These are phyloP conservation scores for Cryptococcus depauperatus DNA, from an alignment of 1,284 basidiomycete genomes.

Conservation along the genomic window DNA sequence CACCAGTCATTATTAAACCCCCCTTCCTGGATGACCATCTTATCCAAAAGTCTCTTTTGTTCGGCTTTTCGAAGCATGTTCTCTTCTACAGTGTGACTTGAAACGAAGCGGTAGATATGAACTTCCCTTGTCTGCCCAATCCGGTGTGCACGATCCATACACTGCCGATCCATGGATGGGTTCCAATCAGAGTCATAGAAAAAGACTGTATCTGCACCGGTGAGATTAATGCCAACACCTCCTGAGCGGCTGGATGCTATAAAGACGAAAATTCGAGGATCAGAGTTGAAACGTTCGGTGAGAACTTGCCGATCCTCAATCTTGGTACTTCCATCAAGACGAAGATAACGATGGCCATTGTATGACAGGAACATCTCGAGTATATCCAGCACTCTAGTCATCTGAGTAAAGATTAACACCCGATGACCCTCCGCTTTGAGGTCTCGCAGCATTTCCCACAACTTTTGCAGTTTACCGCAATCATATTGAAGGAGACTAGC, in stretches of 20 bases:
- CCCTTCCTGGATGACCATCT: slow-evolving; percentile 86
- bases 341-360: slow-evolving; percentile 86
- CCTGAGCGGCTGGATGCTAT: slow-evolving; percentile 89
- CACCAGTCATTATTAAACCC: slow-evolving; percentile 62
- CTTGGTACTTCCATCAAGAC: slow-evolving; percentile 88
- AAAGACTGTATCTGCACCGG: slow-evolving; percentile 93
- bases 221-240: slow-evolving; percentile 91
- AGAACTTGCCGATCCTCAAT: slow-evolving; percentile 93
- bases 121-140: slow-evolving; percentile 97
- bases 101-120: slow-evolving; percentile 93
- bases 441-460: slow-evolving; percentile 68
- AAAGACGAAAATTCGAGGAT: slow-evolving; percentile 82
- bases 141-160: slow-evolving; percentile 70
- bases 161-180: slow-evolving; percentile 93
- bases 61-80: slow-evolving; percentile 94
- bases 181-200: slow-evolving; percentile 95
- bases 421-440: slow-evolving; percentile 82
- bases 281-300: slow-evolving; percentile 93
- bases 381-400: slow-evolving; percentile 91
- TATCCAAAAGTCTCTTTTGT: slow-evolving; percentile 85
- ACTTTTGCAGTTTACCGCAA: slow-evolving; percentile 87
- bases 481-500: slow-evolving; percentile 87
- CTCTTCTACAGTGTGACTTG: slow-evolving; percentile 76
- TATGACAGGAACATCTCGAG: slow-evolving; percentile 88
- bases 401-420: slow-evolving; percentile 91